Conservation (phyloP, 495 filamentous ascomycete genomes). For the Usnea hakonensis region DNA sequence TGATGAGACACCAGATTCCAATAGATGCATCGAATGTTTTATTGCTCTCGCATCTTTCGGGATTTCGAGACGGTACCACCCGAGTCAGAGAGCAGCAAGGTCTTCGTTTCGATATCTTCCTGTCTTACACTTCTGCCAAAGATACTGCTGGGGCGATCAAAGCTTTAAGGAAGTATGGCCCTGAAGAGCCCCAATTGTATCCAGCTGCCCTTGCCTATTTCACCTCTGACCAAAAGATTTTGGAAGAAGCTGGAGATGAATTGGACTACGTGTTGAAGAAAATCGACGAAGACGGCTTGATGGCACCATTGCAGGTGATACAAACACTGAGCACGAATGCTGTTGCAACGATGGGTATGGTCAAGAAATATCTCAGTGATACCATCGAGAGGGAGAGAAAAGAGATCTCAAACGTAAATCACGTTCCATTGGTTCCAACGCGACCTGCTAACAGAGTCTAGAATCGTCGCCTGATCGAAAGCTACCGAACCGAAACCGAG, state of each 20-base stretch:
- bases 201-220: slow-evolving; percentile 90
- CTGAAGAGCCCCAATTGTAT: slow-evolving; percentile 86
- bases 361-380: slow-evolving; percentile 82
- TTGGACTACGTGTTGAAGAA: slow-evolving; percentile 70
- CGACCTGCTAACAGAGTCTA: slow-evolving; percentile 26
- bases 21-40: slow-evolving; percentile 94
- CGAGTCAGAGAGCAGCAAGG: slow-evolving; percentile 92
- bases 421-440: slow-evolving; percentile 1
- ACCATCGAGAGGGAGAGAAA: slow-evolving; percentile 82
- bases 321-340: slow-evolving; percentile 79
- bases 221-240: slow-evolving; percentile 69
- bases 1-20: slow-evolving; percentile 47
- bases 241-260: slow-evolving; percentile 79
- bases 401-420: slow-evolving; percentile 62
- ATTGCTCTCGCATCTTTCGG: slow-evolving; percentile 81
- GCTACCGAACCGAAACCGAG: slow-evolving; percentile 80
- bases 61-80: slow-evolving; percentile 83
- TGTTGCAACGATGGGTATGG: slow-evolving; percentile 93
- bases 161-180: slow-evolving; percentile 83
- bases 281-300: slow-evolving; percentile 82
- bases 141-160: slow-evolving; percentile 86
- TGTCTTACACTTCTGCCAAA: slow-evolving; percentile 88
- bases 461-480: slow-evolving; percentile 74
- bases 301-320: slow-evolving; percentile 95
- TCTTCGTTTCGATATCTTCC: slow-evolving; percentile 88